phyloP scores from a whole-genome alignment of 495 filamentous ascomycete genomes.

The Hyaloscypha variabilis region DNA sequence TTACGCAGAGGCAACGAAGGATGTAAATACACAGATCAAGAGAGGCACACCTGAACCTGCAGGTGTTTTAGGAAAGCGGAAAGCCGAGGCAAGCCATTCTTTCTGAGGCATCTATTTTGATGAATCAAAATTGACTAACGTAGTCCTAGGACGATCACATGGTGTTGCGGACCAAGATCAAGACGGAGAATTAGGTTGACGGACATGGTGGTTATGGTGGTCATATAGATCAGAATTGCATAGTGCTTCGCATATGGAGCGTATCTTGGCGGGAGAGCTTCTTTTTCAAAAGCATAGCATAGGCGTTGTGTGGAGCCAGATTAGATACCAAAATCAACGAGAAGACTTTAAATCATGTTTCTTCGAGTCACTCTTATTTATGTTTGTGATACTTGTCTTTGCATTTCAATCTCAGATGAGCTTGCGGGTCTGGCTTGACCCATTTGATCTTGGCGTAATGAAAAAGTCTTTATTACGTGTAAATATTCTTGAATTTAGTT shows the following conservation, averaged over 20 bases:
- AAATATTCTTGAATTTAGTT: no score
- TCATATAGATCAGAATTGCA: no score
- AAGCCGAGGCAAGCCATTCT: conserved; percentile 64
- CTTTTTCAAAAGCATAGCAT: background rate
- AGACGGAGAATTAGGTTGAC: conserved; percentile 16
- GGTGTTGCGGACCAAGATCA: conserved; percentile 24
- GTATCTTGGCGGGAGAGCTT: background rate
- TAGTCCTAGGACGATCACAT: conserved; percentile 24
- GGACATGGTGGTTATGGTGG: no score
- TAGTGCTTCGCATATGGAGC: no score
- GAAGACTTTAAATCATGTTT: background rate
- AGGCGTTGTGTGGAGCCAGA: background rate
- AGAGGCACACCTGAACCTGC: conserved; percentile 59
- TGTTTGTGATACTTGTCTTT: no score
- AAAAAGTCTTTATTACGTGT: no score
- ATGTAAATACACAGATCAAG: conserved; percentile 47
- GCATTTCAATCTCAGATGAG: no score
- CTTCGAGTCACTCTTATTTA: background rate
- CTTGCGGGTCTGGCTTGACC: no score
- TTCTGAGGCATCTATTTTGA: background rate
- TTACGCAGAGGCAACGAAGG: conserved; percentile 79
- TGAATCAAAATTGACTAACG: background rate
- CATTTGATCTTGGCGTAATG: no score
- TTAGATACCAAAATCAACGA: background rate
- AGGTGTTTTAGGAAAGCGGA: conserved; percentile 70